These are phyloP conservation scores for Penicillium odoratum DNA, from an alignment of 495 filamentous ascomycete species.

Conservation along the genomic window DNA sequence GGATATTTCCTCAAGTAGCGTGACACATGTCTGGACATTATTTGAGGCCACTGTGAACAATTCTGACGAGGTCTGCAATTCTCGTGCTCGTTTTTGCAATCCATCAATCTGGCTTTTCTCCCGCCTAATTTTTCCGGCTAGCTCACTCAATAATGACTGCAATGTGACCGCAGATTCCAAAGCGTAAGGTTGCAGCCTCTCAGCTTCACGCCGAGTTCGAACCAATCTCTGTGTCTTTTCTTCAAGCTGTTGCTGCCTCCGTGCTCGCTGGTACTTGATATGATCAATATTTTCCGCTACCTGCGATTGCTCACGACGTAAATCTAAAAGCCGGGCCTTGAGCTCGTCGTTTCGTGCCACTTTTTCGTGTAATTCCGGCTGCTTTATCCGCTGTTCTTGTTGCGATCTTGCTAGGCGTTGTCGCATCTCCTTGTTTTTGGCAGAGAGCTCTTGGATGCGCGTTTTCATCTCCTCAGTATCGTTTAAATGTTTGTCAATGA, in stretches of 20 bases:
- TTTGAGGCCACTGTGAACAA: constrained; percentile 79
- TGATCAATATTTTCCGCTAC: constrained; percentile 76
- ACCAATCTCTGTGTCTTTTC: constrained; percentile 70
- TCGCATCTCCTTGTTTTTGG: constrained; percentile 85
- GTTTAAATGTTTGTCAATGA: constrained; percentile 91
- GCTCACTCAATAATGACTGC: constrained; percentile 75
- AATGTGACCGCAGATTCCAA: constrained; percentile 80
- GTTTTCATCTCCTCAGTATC: constrained; percentile 82
- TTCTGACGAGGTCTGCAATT: constrained; percentile 86
- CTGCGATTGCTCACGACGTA: constrained; percentile 73
- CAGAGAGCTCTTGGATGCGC: constrained; percentile 78
- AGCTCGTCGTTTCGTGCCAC: constrained; percentile 80
- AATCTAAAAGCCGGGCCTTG: constrained; percentile 71
- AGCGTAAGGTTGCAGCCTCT: constrained; percentile 87
- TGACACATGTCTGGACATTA: constrained; percentile 82
- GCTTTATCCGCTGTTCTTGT: constrained; percentile 70
- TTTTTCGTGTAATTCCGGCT: constrained; percentile 76
- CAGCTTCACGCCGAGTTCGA: constrained; percentile 67
- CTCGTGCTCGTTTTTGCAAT: constrained; percentile 79
- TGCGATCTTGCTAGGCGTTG: constrained; percentile 76
- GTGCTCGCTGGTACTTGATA: constrained; percentile 67
- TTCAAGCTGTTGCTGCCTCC: constrained; percentile 70
- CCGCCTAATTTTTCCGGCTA: constrained; percentile 68
- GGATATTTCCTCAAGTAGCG: constrained; percentile 83
- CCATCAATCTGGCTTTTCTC: constrained; percentile 84